phyloP scores from a whole-genome alignment of 176 grass and related monocot genomes.

The Oryza meyeriana region DNA sequence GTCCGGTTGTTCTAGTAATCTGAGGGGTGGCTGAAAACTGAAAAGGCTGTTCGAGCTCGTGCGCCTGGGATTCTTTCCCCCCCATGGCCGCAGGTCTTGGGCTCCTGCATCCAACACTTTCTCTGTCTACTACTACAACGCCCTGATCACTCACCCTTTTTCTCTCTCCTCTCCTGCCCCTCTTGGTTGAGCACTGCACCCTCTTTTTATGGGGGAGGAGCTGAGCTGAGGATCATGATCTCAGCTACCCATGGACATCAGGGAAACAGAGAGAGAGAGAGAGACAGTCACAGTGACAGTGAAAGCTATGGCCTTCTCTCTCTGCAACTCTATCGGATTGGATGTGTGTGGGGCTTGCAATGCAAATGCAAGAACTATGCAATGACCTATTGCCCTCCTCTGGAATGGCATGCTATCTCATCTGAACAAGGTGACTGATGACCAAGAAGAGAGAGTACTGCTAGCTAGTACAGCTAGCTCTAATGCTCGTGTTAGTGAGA shows the following conservation, averaged over 20 bases:
- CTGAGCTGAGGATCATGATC: neutral
- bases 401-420: neutral
- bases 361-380: neutral
- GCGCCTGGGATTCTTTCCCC: constrained; percentile 73
- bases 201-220: constrained; percentile 57
- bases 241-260: neutral
- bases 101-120: neutral
- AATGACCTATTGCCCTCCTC: neutral
- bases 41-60: constrained; percentile 54
- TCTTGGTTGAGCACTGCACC: constrained; percentile 31
- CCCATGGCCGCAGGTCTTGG: constrained; percentile 58
- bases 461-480: neutral
- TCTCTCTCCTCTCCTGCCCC: constrained; percentile 21
- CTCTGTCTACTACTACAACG: neutral
- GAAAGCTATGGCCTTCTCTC: neutral
- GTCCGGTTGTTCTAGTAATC: neutral
- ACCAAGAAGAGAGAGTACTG: neutral
- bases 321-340: constrained; percentile 26
- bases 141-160: neutral
- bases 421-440: neutral
- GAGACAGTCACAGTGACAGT: neutral
- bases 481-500: neutral
- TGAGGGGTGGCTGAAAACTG: neutral
- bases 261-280: constrained; percentile 13
- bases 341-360: constrained; percentile 28